Conservation (phyloP, 176 grass and related monocot species). For the Secale cereale region DNA sequence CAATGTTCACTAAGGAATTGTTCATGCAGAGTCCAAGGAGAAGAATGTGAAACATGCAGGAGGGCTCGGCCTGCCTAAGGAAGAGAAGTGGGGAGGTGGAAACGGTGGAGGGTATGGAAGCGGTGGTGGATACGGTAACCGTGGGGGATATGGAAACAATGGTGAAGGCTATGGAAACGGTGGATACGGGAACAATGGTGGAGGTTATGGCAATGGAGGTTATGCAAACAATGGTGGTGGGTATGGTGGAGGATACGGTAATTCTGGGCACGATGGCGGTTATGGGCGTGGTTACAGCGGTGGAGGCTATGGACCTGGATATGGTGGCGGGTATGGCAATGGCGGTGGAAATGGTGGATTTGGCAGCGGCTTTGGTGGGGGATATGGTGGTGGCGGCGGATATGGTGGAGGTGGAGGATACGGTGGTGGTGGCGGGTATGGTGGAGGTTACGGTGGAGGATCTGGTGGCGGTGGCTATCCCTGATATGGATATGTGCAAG, state of each 20-base stretch:
- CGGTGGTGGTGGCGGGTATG: not conserved
- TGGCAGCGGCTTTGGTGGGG: not conserved
- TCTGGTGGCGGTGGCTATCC: not conserved
- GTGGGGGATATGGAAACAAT: not conserved
- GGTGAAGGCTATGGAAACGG: not conserved
- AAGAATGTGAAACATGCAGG: conserved; percentile 10
- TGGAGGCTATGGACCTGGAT: not conserved
- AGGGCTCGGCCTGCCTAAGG: not conserved
- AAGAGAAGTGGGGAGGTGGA: conserved; percentile 24
- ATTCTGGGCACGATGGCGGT: not conserved
- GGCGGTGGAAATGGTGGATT: not conserved
- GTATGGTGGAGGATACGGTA: not conserved
- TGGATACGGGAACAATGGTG: not conserved
- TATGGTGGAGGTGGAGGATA: not conserved
- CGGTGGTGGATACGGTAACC: not conserved
- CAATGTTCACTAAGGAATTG: not conserved
- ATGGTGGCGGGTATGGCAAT: not conserved
- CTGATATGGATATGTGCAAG: not conserved
- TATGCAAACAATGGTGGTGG: not conserved
- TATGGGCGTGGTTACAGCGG: not conserved
- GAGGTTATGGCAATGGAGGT: not conserved
- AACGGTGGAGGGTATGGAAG: not conserved
- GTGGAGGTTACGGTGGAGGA: not conserved
- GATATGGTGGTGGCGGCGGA: not conserved
- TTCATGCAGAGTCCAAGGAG: not conserved